These are phyloP conservation scores for Catharanthus roseus DNA, from an alignment of 257 asterid genomes.

Conservation along the genomic window DNA sequence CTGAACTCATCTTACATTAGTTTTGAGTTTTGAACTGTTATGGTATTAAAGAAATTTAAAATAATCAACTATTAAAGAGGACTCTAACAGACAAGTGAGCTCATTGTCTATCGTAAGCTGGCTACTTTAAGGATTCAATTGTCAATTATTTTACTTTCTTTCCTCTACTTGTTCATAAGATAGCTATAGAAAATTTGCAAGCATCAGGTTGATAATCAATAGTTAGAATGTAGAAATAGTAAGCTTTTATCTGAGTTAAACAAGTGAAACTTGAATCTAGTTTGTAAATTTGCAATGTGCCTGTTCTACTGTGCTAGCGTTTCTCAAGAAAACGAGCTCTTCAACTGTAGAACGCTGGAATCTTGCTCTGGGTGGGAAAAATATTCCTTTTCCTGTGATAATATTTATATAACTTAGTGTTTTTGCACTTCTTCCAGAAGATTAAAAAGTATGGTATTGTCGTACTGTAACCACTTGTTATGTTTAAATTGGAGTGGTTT, in stretches of 20 bases:
- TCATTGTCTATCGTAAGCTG: neutral
- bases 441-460: neutral
- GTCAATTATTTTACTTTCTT: neutral
- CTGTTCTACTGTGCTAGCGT: too few relatives aligned
- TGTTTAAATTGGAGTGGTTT: neutral
- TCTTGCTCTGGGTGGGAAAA: neutral
- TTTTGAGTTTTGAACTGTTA: neutral
- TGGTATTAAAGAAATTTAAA: neutral
- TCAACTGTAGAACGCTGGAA: too few relatives aligned
- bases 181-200: neutral
- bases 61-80: neutral
- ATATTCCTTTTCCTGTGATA: neutral
- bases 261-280: too few relatives aligned
- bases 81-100: neutral
- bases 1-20: neutral
- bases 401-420: neutral
- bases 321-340: too few relatives aligned
- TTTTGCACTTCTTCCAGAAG: neutral
- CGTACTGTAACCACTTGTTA: neutral
- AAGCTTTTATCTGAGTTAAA: too few relatives aligned
- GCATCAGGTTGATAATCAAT: neutral
- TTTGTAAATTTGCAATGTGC: too few relatives aligned
- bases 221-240: neutral
- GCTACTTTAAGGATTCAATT: neutral
- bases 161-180: too few relatives aligned